Base-by-base conservation (phyloP, 2,329 filamentous ascomycete genomes). In the Trichophyton rubrum region DNA sequence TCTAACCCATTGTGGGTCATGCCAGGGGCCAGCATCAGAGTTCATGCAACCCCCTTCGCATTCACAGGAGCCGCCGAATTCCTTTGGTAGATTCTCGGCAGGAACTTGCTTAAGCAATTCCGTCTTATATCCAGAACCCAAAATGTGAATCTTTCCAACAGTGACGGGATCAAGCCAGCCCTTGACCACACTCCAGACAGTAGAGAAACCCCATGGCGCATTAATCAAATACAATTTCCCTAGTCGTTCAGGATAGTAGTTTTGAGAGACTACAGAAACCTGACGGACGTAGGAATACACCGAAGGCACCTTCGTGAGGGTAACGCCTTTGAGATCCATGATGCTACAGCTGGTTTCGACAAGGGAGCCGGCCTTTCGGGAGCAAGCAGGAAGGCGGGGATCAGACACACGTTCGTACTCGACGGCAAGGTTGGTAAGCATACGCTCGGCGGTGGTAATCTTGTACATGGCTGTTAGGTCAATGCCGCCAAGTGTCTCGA, bases 1-100 rank as follows among this genome's bases (percentile, higher is more conserved):
- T 62, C 74, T 71, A 51, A 68, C 71, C 60, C 72, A 69, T 61
- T 74, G 73, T 15, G 72, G 71, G 40, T 71, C 73, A 20, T 43
- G 40, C 40, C 40, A 43, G 40, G 40, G 40, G 40, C 40, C 40
- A 5, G 40, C 40, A 17, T 43, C 40, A 2, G 40, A 43, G 40
- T 43, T 43, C 15, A 43, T 43, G 40, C 40, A 43, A 15, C 40
- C 40, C 4, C 40, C 40, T 43, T 43, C 40, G n/a, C 40, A 43
- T 17, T 43, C 40, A 43, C 40, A 43, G n/a, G 15, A n/a, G 15
- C 40, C 40, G 40, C 40, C 40, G 7, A 43, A 43, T 5, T 43
- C 40, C 40, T 17, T 43, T 13, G 40, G 40, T 17, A 43, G n/a
- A n/a, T 43, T 43, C 40, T 43, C 40, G 3, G 40, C 40, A 17